Conservation (phyloP, 805 yeast genomes). For the Barnettozyma vustinii region DNA sequence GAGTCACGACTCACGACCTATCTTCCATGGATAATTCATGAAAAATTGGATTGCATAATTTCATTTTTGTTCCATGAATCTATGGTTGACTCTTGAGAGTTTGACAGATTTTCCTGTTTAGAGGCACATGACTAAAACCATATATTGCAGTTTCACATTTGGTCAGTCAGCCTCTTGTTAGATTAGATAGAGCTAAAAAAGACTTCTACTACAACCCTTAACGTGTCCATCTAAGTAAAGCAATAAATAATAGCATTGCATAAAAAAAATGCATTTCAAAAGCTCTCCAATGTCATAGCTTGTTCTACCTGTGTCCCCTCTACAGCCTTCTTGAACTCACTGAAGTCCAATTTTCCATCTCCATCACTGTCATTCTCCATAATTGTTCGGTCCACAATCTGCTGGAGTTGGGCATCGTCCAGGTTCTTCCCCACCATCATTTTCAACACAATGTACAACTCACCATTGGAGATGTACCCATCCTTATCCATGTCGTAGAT, state of each 20-base stretch:
- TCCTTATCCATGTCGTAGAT: conserved; percentile 95
- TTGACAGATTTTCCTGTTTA: too few species aligned
- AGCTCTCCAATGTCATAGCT: conserved; percentile 48
- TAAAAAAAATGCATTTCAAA: conserved; percentile 19
- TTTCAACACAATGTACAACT: conserved; percentile 82
- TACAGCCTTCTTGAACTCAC: conserved; percentile 72
- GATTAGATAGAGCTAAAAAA: too few species aligned
- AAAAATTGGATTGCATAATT: too few species aligned
- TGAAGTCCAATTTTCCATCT: conserved; percentile 80
- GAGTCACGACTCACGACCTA: too few species aligned
- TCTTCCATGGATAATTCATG: too few species aligned
- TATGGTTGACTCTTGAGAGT: too few species aligned
- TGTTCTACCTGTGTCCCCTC: conserved; percentile 53
- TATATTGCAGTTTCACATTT: too few species aligned
- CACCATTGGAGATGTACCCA: conserved; percentile 94
- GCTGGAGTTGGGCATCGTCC: conserved; percentile 84
- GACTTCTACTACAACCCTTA: background rate
- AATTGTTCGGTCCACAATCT: conserved; percentile 93
- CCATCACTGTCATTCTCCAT: conserved; percentile 88
- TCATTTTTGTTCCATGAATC: too few species aligned
- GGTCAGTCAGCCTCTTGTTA: too few species aligned
- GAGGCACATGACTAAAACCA: too few species aligned
- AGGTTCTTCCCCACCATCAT: conserved; percentile 96
- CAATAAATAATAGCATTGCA: background rate
- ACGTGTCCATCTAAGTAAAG: too few species aligned